phyloP scores from a whole-genome alignment of 78 protist genomes.

The Dictyostelium purpureum region DNA sequence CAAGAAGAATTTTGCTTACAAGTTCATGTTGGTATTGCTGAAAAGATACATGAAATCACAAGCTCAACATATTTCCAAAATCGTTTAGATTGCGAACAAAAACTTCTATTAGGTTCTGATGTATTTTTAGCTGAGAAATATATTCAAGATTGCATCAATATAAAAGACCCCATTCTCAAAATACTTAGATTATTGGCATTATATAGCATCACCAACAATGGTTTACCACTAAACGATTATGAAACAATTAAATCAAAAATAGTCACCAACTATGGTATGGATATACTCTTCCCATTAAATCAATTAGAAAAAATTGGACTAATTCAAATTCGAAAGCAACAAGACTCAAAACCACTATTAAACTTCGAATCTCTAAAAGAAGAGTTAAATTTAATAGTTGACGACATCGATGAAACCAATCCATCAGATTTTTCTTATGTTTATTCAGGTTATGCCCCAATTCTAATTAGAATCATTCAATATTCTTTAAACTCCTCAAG shows the following conservation, averaged over 20 bases:
- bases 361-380: conserved; percentile 19
- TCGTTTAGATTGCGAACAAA: conserved; percentile 76
- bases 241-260: conserved; percentile 56
- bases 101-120: not conserved
- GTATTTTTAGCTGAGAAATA: conserved; percentile 4
- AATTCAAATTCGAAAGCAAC: not conserved
- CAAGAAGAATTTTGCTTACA: conserved; percentile 1
- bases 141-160: conserved; percentile 82
- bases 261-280: conserved; percentile 53
- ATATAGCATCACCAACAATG: conserved; percentile 62
- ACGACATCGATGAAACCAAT: conserved; percentile 69
- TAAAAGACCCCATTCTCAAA: conserved; percentile 70
- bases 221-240: conserved; percentile 75
- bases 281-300: not conserved
- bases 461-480: conserved; percentile 85
- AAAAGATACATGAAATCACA: conserved; percentile 21
- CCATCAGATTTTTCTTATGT: conserved; percentile 80
- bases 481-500: not conserved
- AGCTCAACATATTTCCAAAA: conserved; percentile 21
- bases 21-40: conserved; percentile 59
- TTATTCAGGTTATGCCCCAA: conserved; percentile 93
- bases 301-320: conserved; percentile 13
- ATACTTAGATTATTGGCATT: conserved; percentile 89
- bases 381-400: conserved; percentile 58
- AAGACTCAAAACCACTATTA: not conserved